These are phyloP conservation scores for Uronychia binucleata DNA, from an alignment of 73 alveolate genomes.

Conservation along the genomic window DNA sequence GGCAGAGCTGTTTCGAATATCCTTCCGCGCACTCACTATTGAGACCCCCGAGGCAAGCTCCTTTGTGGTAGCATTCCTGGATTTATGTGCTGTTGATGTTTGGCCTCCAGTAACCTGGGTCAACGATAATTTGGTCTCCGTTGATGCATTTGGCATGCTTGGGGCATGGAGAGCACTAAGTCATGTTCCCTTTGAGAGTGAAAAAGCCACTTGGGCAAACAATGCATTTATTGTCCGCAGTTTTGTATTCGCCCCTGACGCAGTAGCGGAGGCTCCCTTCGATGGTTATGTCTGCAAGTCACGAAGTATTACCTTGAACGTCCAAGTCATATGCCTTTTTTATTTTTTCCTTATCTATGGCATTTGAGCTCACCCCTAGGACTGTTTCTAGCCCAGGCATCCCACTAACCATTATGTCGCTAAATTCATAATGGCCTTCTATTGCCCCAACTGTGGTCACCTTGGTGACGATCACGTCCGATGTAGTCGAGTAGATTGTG, in stretches of 20 bases:
- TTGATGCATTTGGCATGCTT: conserved; percentile 41
- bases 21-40: background rate
- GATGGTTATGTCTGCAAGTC: too few relatives aligned
- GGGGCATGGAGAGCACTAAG: conserved; percentile 42
- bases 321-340: background rate
- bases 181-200: conserved; percentile 19
- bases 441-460: background rate
- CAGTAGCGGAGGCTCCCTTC: background rate
- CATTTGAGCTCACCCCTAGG: background rate
- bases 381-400: background rate
- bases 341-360: background rate
- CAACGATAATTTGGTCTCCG: conserved; percentile 20
- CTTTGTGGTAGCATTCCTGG: conserved; percentile 10
- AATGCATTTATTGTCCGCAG: conserved; percentile 22
- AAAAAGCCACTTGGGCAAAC: conserved; percentile 49
- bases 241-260: background rate
- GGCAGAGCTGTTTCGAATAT: background rate
- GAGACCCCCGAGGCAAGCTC: conserved; percentile 36
- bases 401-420: background rate
- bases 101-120: conserved; percentile 57
- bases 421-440: background rate
- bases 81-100: conserved; percentile 18
- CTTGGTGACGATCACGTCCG: background rate
- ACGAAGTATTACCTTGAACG: background rate
- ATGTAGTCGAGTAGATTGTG: background rate